Evolutionary conservation across 495 filamentous ascomycete genomes (phyloP).

Genomic region (Podospora tetraspora): DNA sequence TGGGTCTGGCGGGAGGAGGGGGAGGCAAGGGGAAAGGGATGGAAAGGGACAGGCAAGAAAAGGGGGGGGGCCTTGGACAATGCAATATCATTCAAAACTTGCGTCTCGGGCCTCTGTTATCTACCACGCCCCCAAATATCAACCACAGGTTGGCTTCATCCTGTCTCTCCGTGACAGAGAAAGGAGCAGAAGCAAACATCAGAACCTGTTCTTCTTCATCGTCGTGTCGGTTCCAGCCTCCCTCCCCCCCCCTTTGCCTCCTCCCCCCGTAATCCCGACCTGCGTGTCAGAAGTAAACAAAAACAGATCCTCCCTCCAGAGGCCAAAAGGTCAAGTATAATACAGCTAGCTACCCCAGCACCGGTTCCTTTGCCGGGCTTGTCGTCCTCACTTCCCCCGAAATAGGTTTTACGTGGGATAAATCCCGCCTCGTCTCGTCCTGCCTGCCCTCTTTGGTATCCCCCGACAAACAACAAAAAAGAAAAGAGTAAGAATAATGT

Average conservation of each 20-base stretch:
- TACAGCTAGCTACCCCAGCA: not conserved
- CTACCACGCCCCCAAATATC: not conserved
- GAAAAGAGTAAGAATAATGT: not conserved
- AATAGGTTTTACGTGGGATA: not conserved
- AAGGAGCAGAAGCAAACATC: not conserved
- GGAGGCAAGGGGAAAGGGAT: too few relatives aligned
- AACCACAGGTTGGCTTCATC: not conserved
- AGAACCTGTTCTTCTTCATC: not conserved
- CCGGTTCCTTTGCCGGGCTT: not conserved
- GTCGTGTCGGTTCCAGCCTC: slow-evolving; percentile 1
- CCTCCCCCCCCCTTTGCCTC: not conserved
- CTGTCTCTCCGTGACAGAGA: not conserved
- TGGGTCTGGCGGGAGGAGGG: too few relatives aligned
- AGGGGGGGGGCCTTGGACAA: not conserved
- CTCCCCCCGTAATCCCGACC: not conserved
- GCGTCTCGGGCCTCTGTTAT: not conserved
- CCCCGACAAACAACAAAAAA: not conserved
- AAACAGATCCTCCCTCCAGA: not conserved
- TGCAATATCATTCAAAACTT: not conserved
- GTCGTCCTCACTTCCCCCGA: not conserved
- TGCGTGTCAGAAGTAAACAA: not conserved
- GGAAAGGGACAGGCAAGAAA: too few relatives aligned
- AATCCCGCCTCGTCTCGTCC: not conserved
- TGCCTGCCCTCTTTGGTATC: not conserved
- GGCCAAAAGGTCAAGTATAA: not conserved